Evolutionary conservation across 768 basidiomycete genomes (phyloP).

Genomic region (Russula virescens): DNA sequence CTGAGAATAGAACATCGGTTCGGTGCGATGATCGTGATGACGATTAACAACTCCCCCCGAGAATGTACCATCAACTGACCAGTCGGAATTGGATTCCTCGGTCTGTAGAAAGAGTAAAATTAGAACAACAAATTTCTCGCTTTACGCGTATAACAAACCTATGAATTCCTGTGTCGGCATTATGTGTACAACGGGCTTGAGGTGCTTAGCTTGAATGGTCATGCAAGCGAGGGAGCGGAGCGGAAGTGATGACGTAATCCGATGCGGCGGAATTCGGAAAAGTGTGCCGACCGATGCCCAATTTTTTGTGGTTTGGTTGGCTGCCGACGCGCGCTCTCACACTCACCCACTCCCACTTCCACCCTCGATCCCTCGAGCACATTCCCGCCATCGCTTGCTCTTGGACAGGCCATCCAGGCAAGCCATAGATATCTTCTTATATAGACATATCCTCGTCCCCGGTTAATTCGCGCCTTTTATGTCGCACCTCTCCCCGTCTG

Average conservation of each 20-base stretch:
- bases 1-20: background rate
- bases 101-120: too few species aligned
- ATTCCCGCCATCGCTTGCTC: constrained; percentile 27
- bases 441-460: constrained; percentile 29
- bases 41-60: background rate
- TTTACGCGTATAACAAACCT: too few species aligned
- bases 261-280: constrained; percentile 6
- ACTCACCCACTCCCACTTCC: constrained; percentile 23
- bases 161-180: too few species aligned
- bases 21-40: background rate
- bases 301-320: constrained; percentile 4
- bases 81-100: background rate
- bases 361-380: constrained; percentile 7
- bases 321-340: constrained; percentile 21
- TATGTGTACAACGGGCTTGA: too few species aligned
- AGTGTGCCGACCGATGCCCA: background rate
- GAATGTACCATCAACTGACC: background rate
- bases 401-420: constrained; percentile 34
- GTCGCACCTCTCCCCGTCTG: constrained; percentile 45
- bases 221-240: too few species aligned
- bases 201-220: too few species aligned
- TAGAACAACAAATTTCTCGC: too few species aligned
- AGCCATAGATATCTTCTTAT: constrained; percentile 30
- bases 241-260: too few species aligned
- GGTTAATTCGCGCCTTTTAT: constrained; percentile 35